Base-by-base conservation (phyloP, 768 basidiomycete species). In the Boletus vinaceobasis region DNA sequence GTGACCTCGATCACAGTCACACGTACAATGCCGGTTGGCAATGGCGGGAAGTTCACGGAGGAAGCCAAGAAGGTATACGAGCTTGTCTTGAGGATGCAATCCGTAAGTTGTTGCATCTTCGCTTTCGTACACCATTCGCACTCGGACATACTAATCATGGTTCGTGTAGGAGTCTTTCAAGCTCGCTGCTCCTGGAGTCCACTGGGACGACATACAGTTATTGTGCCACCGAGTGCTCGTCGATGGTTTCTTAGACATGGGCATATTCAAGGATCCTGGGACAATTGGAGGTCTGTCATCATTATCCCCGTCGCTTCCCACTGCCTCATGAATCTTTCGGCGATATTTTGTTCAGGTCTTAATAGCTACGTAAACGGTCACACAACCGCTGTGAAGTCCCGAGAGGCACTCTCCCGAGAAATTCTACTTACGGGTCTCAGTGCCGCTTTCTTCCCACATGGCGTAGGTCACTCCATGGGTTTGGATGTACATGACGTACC, bases 401-500 rank as follows among this genome's bases (percentile, higher is more conserved):
- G 52, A 32, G 59, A 63, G 35, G 39, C 38, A 8, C 62, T 68
- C 33, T 15, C 7, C 36, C 32, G 84, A 48, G 82, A 81, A 23
- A 85, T 98, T 52, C 75, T 97, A 7, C 79, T 79, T 17, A 86
- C 85, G 5, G 94, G 93, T 0, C 72, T 90, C 40, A 86, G 86
- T 58, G 74, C 85, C 1, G 90, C 92, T 0, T 98, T 98, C 78
- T 98, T 91, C 81, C 95, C 95, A 10, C 95, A 98, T 65, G 96
- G 95, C 3, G 75, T 89, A 37, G 93, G 93, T 1, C 95, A 98
- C 67, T 89, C 89, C 7, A 75, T 98, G 39, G 96, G 96, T 11
- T 76, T 97, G 71, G 96, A 98, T 67, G 94, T 98, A 2, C 96
- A 97, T 66, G 95, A 97, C 63, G 90, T 89, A 1, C 89, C 92